Conservation (phyloP, 1,139 yeast genomes). For the Wickerhamiella infanticola region DNA sequence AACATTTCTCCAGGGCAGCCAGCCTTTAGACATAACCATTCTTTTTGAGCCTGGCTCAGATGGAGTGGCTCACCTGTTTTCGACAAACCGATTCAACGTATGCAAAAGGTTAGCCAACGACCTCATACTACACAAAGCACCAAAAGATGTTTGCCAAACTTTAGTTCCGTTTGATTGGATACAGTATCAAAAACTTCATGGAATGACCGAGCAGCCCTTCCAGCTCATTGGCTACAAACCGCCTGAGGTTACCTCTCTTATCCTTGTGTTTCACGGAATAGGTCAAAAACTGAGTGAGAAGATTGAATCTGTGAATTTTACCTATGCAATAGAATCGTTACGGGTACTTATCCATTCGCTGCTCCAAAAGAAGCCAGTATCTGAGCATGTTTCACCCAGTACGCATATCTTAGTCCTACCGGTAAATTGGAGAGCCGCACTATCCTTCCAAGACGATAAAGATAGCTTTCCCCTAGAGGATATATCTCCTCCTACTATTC, state of each 20-base stretch:
- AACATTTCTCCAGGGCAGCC: constrained; percentile 12
- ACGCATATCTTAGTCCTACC: constrained; percentile 25
- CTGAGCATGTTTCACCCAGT: constrained; percentile 10
- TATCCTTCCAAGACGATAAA: constrained; percentile 13
- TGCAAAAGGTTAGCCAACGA: not conserved
- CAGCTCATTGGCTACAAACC: constrained; percentile 20
- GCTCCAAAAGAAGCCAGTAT: constrained; percentile 5
- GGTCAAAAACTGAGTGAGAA: constrained; percentile 77
- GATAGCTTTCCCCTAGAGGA: constrained; percentile 49
- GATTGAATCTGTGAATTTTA: constrained; percentile 70
- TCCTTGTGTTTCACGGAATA: constrained; percentile 82
- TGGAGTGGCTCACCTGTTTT: constrained; percentile 7
- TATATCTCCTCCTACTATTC: constrained; percentile 68
- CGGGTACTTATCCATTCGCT: constrained; percentile 15
- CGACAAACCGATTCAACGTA: not conserved
- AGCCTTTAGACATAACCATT: constrained; percentile 15
- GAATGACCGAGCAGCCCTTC: constrained; percentile 20
- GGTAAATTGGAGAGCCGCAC: constrained; percentile 26
- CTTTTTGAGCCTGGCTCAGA: constrained; percentile 20
- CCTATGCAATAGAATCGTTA: constrained; percentile 47
- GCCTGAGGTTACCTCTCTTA: constrained; percentile 34
- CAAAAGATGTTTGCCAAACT: constrained; percentile 18
- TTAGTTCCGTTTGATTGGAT: constrained; percentile 20
- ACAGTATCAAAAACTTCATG: constrained; percentile 18
- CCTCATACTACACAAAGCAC: constrained; percentile 12